Conservation (phyloP, 495 filamentous ascomycete genomes). For the Bathelium albidoporum region DNA sequence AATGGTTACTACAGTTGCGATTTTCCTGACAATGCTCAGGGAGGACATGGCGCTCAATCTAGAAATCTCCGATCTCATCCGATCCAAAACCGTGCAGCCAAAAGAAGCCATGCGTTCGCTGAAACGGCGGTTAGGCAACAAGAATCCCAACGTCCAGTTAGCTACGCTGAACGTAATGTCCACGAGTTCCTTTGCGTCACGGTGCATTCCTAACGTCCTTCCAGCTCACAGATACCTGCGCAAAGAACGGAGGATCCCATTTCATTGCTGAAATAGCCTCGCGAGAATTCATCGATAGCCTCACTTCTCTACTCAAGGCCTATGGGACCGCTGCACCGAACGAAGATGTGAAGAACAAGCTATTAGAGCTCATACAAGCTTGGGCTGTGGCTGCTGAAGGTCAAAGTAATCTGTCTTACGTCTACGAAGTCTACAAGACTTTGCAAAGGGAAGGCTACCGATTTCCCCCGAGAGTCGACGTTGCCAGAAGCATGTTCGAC, state of each 20-base stretch:
- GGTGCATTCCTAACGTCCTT: not conserved
- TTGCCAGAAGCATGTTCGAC: constrained; percentile 91
- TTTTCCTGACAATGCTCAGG: constrained; percentile 35
- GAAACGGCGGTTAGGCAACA: constrained; percentile 86
- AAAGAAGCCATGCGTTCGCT: constrained; percentile 96
- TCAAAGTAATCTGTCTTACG: constrained; percentile 70
- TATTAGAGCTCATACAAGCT: constrained; percentile 82
- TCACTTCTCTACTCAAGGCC: constrained; percentile 77
- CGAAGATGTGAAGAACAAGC: constrained; percentile 74
- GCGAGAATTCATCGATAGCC: constrained; percentile 95
- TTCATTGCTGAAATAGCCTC: constrained; percentile 92
- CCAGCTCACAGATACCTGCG: constrained; percentile 89
- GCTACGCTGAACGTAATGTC: constrained; percentile 73
- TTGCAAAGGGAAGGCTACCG: constrained; percentile 75
- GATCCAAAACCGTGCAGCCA: constrained; percentile 91
- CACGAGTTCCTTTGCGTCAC: not conserved
- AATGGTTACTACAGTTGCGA: not conserved
- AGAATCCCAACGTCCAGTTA: constrained; percentile 92
- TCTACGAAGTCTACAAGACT: constrained; percentile 73
- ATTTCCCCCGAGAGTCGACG: constrained; percentile 79
- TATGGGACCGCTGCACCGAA: constrained; percentile 68
- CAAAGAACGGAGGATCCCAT: constrained; percentile 96
- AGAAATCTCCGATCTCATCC: constrained; percentile 92
- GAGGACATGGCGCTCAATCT: constrained; percentile 95
- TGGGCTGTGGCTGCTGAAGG: constrained; percentile 90